phyloP scores from a whole-genome alignment of 352 stramenopile genomes.

The Phytophthora chlamydospora region DNA sequence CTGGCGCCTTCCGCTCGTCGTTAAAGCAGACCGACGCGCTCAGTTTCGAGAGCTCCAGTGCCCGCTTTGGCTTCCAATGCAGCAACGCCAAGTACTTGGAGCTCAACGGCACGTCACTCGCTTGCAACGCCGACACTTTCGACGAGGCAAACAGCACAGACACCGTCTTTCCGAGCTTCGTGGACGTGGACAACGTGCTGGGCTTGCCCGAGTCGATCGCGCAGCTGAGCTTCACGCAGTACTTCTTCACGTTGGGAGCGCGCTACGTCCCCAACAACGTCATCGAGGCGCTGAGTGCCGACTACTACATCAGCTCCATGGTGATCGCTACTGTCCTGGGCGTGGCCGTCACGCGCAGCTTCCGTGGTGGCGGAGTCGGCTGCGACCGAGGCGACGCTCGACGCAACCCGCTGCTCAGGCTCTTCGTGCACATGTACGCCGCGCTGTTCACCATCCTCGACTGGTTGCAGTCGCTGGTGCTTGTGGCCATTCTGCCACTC shows the following conservation, averaged over 20 bases:
- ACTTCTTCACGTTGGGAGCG: conserved; percentile 47
- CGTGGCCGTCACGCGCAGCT: conserved; percentile 55
- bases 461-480: conserved; percentile 57
- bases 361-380: conserved; percentile 37
- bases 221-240: conserved; percentile 46
- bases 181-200: conserved; percentile 47
- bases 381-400: conserved; percentile 41
- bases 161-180: conserved; percentile 53
- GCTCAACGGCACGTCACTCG: conserved; percentile 35
- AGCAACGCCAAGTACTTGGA: conserved; percentile 54
- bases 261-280: conserved; percentile 65
- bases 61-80: conserved; percentile 68
- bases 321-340: conserved; percentile 58
- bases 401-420: conserved; percentile 60
- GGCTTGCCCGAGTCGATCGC: conserved; percentile 51
- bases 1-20: conserved; percentile 35
- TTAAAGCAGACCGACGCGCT: conserved; percentile 45
- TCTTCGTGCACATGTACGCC: conserved; percentile 67
- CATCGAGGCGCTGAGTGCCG: conserved; percentile 39
- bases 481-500: conserved; percentile 57
- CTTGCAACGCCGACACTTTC: conserved; percentile 21
- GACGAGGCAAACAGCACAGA: conserved; percentile 17
- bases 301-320: conserved; percentile 53
- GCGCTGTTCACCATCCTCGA: conserved; percentile 65
- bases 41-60: conserved; percentile 28